These are phyloP conservation scores for Pachysandra terminalis DNA, from an alignment of 164 flowering plant species.

Conservation along the genomic window DNA sequence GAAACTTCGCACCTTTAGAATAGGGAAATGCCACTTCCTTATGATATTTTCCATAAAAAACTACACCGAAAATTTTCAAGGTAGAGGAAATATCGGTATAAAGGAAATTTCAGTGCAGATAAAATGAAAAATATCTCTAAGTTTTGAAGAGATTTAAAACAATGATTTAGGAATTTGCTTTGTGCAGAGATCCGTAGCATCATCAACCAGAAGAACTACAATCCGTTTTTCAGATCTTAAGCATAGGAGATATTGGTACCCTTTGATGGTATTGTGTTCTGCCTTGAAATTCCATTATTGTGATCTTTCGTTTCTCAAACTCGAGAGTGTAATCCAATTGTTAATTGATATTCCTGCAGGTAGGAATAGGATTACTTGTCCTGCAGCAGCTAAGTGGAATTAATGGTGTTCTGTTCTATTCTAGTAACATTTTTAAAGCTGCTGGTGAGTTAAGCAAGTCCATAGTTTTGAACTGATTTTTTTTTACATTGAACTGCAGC, in stretches of 20 bases:
- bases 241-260: constrained; percentile 78
- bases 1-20: too few relatives aligned
- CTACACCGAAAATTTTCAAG: too few relatives aligned
- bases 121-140: too few relatives aligned
- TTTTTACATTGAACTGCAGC: not conserved
- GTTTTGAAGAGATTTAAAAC: too few relatives aligned
- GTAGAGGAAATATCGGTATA: too few relatives aligned
- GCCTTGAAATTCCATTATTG: not conserved
- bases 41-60: too few relatives aligned
- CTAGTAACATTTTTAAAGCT: constrained; percentile 70
- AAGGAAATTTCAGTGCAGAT: too few relatives aligned
- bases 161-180: constrained; percentile 4
- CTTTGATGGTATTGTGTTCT: constrained; percentile 59
- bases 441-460: constrained; percentile 51
- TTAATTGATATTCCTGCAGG: constrained; percentile 36
- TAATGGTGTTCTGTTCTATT: constrained; percentile 87
- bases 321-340: not conserved
- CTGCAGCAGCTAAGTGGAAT: constrained; percentile 88
- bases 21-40: too few relatives aligned
- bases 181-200: constrained; percentile 65
- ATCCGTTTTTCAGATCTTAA: constrained; percentile 70
- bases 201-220: constrained; percentile 51
- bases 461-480: constrained; percentile 5
- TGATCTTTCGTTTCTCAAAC: not conserved
- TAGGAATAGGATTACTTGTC: constrained; percentile 80